Evolutionary conservation across 2,329 filamentous ascomycete genomes (phyloP), one percentile per base, ranked within the genome.

Genomic region (Pseudopyrenochaeta lycopersici): DNA sequence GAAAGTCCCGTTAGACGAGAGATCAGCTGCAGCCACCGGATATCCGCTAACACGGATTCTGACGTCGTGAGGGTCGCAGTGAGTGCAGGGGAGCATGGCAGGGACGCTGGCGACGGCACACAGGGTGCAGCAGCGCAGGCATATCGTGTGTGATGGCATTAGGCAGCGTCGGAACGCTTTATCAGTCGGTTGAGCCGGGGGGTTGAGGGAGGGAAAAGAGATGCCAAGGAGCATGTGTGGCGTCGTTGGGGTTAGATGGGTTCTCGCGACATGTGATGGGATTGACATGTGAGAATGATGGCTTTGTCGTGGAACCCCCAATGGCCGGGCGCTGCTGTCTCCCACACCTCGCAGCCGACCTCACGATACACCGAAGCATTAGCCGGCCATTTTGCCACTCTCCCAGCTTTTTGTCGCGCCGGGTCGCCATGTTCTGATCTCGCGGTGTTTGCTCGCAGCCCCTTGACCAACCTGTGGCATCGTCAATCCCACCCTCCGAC

Each of bases 231-330:
- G 52, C 42, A 47, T 43, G 46, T 50, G 57, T 51, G 60, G 57
- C 54, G 54, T 54, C 32, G 54, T 41, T 59, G 58, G 62, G 39
- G 54, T 41, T 59, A 56, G 62, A 42, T 55, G 56, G 54, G 50
- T 49, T 44, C 54, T 49, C 44, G 52, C 49, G 43, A 52, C 62
- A 64, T 63, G 61, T 64, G 61, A 66, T 58, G 56, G 49, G 49
- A 59, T 48, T 64, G 54, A 58, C 61, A 66, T 64, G 63, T 66
- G 63, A 66, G 56, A 63, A 56, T 56, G 58, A 52, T 54, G 55
- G 58, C 51, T 52, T 50, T 54, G 55, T 55, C 21, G 46, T 53
- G 51, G 30, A 49, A 49, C n/a, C 46, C 54, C 51, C 56, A 59
- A 62, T 64, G 59, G 58, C 50, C 7, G 21, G 15, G 18, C 20